These are phyloP conservation scores for Phytophthora citrophthora DNA, from an alignment of 352 stramenopile species.

Conservation along the genomic window DNA sequence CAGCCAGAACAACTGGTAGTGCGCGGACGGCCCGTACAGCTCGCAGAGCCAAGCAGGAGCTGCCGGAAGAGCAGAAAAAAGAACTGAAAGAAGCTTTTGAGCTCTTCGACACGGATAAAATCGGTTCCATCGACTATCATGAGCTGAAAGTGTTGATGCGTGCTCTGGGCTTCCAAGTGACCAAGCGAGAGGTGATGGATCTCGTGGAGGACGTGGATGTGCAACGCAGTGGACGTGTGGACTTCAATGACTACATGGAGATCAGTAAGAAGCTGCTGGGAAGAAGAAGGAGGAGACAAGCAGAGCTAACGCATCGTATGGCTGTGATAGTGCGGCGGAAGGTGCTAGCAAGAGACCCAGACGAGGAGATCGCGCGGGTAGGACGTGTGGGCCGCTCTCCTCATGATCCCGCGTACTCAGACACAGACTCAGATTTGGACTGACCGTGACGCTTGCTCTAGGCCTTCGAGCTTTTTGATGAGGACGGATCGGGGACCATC, in stretches of 20 bases:
- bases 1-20: constrained; percentile 12
- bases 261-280: constrained; percentile 72
- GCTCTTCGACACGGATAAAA: constrained; percentile 94
- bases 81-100: constrained; percentile 94
- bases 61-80: constrained; percentile 85
- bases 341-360: constrained; percentile 85
- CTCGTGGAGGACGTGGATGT: constrained; percentile 92
- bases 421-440: constrained; percentile 30
- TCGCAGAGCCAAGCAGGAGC: constrained; percentile 70
- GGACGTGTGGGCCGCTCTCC: constrained; percentile 22
- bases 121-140: constrained; percentile 91
- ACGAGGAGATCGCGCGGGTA: constrained; percentile 93
- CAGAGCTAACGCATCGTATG: constrained; percentile 13
- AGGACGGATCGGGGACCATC: constrained; percentile 91
- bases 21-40: constrained; percentile 12
- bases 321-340: constrained; percentile 70
- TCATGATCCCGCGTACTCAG: constrained; percentile 20
- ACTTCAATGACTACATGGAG: constrained; percentile 92
- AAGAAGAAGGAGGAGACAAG: not conserved
- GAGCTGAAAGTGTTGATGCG: constrained; percentile 95
- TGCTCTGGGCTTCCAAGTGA: constrained; percentile 92
- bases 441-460: constrained; percentile 33
- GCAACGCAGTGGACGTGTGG: constrained; percentile 80
- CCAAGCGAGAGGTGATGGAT: constrained; percentile 88
- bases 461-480: constrained; percentile 96